Evolutionary conservation across 2,329 filamentous ascomycete genomes (phyloP).

Genomic region (Diaporthe longicolla): DNA sequence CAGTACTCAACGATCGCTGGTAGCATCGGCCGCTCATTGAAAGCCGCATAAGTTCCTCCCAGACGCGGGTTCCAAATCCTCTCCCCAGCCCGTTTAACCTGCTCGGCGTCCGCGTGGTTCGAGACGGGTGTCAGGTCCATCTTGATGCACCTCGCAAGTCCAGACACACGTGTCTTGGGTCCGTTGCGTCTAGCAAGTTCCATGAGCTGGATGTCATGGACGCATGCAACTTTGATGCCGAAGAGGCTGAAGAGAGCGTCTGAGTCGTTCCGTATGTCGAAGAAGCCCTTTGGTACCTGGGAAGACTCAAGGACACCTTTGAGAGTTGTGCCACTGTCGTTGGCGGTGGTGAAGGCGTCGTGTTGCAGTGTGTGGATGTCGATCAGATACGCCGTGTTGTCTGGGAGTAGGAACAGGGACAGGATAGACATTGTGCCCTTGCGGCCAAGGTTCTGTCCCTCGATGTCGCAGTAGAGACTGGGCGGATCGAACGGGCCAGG

Average conservation of each 20-base stretch:
- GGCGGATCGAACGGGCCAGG: neutral
- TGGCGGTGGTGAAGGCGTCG: constrained; percentile 44
- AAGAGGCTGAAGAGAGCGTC: constrained; percentile 66
- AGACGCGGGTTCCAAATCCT: no score
- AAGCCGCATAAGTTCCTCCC: no score
- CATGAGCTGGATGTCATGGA: constrained; percentile 71
- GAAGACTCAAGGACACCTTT: constrained; percentile 61
- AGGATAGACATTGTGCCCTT: constrained; percentile 42
- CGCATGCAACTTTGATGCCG: constrained; percentile 56
- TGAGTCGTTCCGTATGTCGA: constrained; percentile 70
- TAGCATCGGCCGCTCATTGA: no score
- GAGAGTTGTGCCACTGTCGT: constrained; percentile 44
- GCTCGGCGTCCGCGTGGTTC: no score
- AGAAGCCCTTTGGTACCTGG: constrained; percentile 65
- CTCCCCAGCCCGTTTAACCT: no score
- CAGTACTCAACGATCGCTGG: no score
- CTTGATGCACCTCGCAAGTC: constrained; percentile 48
- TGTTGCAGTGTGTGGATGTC: constrained; percentile 57
- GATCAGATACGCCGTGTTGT: constrained; percentile 56
- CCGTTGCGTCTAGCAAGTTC: constrained; percentile 57
- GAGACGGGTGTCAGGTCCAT: constrained; percentile 41
- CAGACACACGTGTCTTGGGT: constrained; percentile 41
- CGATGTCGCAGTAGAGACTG: neutral
- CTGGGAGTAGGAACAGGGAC: constrained; percentile 30
- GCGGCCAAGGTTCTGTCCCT: constrained; percentile 32